A percentile compares a stretch with the other conserved stretches of the same genome.
phyloP scores from a whole-genome alignment of 139 green algal genomes.

The Pseudopediastrum boryanum region DNA sequence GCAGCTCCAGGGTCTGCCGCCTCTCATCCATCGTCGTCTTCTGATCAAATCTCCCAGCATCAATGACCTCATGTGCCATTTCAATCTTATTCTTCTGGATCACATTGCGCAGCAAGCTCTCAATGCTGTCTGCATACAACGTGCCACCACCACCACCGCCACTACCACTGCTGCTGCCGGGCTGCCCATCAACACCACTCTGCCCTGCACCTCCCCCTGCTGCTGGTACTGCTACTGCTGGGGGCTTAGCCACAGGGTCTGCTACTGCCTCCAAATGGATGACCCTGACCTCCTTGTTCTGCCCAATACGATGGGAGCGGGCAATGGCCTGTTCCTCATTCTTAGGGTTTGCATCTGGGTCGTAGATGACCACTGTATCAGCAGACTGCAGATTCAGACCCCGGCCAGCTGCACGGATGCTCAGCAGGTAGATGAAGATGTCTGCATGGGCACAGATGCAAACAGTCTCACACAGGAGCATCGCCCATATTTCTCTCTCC shows the following conservation, averaged over 20 bases:
- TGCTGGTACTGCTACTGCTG: constrained; percentile 21
- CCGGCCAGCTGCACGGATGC: constrained; percentile 91
- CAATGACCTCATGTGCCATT: constrained; percentile 98
- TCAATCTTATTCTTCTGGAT: constrained; percentile 99
- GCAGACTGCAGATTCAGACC: constrained; percentile 94
- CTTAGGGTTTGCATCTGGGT: constrained; percentile 99
- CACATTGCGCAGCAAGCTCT: constrained; percentile 93
- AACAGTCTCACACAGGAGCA: background rate
- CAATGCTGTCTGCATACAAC: constrained; percentile 88
- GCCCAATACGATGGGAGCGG: constrained; percentile 93
- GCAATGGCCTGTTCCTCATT: constrained; percentile 99
- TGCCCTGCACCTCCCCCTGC: background rate
- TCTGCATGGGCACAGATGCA: constrained; percentile 45
- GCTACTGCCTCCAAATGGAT: constrained; percentile 91
- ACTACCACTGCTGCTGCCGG: constrained; percentile 2
- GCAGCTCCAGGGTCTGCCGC: constrained; percentile 77
- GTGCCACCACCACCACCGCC: background rate
- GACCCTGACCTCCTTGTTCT: constrained; percentile 90
- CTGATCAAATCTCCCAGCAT: constrained; percentile 93
- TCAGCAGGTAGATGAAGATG: constrained; percentile 96
- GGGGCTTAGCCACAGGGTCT: constrained; percentile 55
- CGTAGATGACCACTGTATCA: constrained; percentile 98
- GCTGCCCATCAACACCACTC: background rate
- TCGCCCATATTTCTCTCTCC: no score
- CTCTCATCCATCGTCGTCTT: constrained; percentile 92